phyloP scores from a whole-genome alignment of 169 alveolate species.

The Neospora caninum region DNA sequence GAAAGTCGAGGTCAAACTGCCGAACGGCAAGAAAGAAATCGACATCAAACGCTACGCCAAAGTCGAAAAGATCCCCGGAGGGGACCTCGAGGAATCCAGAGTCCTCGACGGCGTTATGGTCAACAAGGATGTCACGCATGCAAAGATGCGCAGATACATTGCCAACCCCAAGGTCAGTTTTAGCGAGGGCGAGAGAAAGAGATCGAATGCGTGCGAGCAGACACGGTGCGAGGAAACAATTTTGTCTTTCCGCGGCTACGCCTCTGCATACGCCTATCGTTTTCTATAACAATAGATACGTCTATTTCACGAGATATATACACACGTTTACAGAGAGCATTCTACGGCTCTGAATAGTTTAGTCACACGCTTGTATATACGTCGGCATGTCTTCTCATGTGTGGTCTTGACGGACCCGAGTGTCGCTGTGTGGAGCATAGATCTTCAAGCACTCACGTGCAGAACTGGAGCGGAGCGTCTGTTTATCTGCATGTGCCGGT shows the following conservation, averaged over 20 bases:
- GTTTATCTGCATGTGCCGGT: not conserved
- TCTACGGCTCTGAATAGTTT: too few relatives aligned
- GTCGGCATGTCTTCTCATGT: not conserved
- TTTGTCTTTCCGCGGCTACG: too few relatives aligned
- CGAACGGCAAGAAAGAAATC: conserved; percentile 86
- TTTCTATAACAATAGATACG: too few relatives aligned
- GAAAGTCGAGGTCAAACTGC: conserved; percentile 82
- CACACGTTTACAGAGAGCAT: conserved; percentile 1
- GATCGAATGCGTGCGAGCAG: too few relatives aligned
- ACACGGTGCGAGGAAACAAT: too few relatives aligned
- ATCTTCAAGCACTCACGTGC: not conserved
- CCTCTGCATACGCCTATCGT: too few relatives aligned
- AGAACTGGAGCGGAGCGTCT: not conserved
- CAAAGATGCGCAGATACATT: conserved; percentile 95
- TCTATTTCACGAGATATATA: not conserved
- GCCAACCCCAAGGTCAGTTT: conserved; percentile 90
- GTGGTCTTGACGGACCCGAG: not conserved
- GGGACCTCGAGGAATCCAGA: conserved; percentile 93
- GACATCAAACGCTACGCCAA: conserved; percentile 95
- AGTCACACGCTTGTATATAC: not conserved
- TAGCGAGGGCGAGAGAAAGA: not conserved
- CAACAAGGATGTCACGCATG: conserved; percentile 98
- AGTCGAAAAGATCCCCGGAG: conserved; percentile 99
- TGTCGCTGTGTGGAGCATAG: not conserved
- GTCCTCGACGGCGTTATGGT: conserved; percentile 97